Evolutionary conservation across 495 filamentous ascomycete genomes (phyloP).

Genomic region (Xylaria palmicola): DNA sequence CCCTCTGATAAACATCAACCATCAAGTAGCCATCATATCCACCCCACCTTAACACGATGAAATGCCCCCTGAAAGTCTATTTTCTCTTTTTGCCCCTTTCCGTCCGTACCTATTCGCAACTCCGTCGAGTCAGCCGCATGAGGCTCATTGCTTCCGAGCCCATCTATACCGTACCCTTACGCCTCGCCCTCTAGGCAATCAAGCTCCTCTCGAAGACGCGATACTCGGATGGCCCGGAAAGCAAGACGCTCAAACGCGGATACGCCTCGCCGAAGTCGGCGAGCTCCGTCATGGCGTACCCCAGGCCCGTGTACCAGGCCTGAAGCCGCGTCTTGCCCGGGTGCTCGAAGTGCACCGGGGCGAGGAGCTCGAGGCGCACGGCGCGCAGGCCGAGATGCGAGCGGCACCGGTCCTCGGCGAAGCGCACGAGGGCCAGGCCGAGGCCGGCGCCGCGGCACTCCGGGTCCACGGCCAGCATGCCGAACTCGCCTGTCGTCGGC

Average conservation of each 20-base stretch:
- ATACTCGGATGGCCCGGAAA: conserved; percentile 24
- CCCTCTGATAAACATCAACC: not conserved
- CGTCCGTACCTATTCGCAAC: not conserved
- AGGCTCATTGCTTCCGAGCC: not conserved
- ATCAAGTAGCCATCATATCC: no score
- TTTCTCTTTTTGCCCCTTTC: not conserved
- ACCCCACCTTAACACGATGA: not conserved
- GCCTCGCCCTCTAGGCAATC: not conserved
- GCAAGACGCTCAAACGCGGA: conserved; percentile 14
- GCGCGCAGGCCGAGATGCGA: conserved; percentile 11
- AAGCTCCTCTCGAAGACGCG: conserved; percentile 24
- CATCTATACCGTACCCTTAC: not conserved
- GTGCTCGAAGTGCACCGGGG: conserved; percentile 24
- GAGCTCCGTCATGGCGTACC: conserved; percentile 14
- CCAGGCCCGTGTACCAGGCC: conserved; percentile 21
- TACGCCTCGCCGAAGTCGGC: conserved; percentile 16
- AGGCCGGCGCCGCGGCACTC: conserved; percentile 18
- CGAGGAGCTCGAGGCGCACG: conserved; percentile 20
- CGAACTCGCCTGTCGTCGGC: conserved; percentile 16
- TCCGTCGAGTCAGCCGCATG: not conserved
- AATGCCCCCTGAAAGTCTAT: not conserved
- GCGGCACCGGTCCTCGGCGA: conserved; percentile 21
- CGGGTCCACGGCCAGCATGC: conserved; percentile 21
- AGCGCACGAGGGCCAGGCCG: conserved; percentile 20
- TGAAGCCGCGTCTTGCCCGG: conserved; percentile 19